Evolutionary conservation across 1,139 yeast genomes (phyloP), one percentile per base, ranked within the genome.

Genomic region (Pneumocystis sp.): DNA sequence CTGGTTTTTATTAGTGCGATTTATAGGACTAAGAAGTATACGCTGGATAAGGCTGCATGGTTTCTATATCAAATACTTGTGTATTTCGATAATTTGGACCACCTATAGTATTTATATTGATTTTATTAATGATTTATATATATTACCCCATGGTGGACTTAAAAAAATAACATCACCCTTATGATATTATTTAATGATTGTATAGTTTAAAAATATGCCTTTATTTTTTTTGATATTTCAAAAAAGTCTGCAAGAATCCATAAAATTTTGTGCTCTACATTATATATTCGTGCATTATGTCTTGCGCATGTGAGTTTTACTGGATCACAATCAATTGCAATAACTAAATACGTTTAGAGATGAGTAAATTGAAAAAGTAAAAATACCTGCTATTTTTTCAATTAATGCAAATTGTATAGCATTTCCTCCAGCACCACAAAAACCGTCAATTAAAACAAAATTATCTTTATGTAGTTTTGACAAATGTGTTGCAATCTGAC

Each of bases 341-440:
- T 82, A 0, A 85, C 89, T 31, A 61, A 59, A 19, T 64, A 63
- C 21, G 57, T 50, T 50, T 67, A 62, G 44, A 25, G 62, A 40
- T 4, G 71, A 10, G 5, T 19, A 61, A 37, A 21, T 17, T 29
- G 35, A 50, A 42, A 57, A 19, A 37, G 35, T 31, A 31, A 59
- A 59, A 17, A 40, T 50, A 56, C 59, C 63, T 50, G 17, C 57
- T 50, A 50, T 50, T 31, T 74, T 71, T 1, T 81, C 80, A 70
- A 86, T 87, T 21, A 73, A 72, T 62, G 93, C 91, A 75, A 93
- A 85, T 71, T 89, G 96, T 59, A 90, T 88, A 0, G 90, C 78
- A 73, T 93, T 93, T 0, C 98, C 98, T 0, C 97, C 98, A 1
- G 95, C 97, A 0, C 99, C 99, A 70, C 96, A 87, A 72, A 91